Evolutionary conservation across 2,329 filamentous ascomycete species (phyloP).

Genomic region (Thielaviopsis ethacetica): DNA sequence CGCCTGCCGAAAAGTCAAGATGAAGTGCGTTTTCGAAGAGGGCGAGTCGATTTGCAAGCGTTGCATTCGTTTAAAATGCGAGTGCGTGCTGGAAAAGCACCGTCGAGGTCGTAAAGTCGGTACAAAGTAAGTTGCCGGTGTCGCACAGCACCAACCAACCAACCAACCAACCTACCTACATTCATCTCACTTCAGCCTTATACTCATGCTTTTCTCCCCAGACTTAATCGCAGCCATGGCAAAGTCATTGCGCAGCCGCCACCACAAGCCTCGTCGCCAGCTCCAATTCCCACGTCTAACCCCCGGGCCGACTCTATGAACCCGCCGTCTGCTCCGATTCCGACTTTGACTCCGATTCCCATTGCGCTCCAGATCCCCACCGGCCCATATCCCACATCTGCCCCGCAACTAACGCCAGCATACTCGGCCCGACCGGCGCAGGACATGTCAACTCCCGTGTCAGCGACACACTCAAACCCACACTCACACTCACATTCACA

Average conservation of each 20-base stretch:
- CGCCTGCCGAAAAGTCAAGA: constrained; percentile 23
- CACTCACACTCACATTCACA: background rate
- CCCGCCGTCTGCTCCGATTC: background rate
- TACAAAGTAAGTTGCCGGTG: constrained; percentile 17
- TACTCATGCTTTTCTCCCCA: background rate
- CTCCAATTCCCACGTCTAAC: background rate
- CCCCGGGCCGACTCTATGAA: background rate
- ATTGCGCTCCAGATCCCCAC: too few species aligned
- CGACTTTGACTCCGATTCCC: too few species aligned
- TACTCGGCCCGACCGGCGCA: too few species aligned
- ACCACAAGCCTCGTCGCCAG: background rate
- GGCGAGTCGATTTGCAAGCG: constrained; percentile 19
- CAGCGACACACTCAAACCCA: background rate
- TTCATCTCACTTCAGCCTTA: background rate
- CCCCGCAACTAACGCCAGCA: too few species aligned
- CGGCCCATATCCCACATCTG: too few species aligned
- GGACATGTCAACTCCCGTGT: too few species aligned
- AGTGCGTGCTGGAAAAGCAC: constrained; percentile 23
- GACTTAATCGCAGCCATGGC: constrained; percentile 9
- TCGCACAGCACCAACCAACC: constrained; percentile 5
- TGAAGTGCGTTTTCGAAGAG: constrained; percentile 20
- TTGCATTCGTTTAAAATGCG: constrained; percentile 22
- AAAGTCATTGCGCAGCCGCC: constrained; percentile 8
- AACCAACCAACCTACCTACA: constrained; percentile 1
- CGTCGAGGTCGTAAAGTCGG: constrained; percentile 24